Evolutionary conservation across 2,329 filamentous ascomycete species (phyloP), one percentile per base, ranked within the genome.

Genomic region (Aulographum hederae): DNA sequence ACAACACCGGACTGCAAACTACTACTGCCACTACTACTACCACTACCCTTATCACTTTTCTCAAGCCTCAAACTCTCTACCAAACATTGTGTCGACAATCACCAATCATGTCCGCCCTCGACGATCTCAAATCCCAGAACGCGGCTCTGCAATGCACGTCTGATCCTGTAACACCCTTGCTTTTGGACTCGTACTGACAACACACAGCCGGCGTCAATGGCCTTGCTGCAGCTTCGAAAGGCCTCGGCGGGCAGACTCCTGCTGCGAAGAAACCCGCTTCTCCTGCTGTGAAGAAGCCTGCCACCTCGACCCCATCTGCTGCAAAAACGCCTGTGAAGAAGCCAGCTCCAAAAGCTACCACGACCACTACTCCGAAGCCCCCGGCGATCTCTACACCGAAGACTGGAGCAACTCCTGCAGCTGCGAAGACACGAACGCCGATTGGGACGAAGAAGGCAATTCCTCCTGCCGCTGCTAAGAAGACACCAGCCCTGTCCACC

Each of bases 81-180:
- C n/a, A n/a, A n/a, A n/a, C n/a, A n/a, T n/a, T n/a, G n/a, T n/a
- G n/a, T n/a, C n/a, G n/a, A n/a, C n/a, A n/a, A n/a, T n/a, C n/a
- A n/a, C n/a, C 21, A 25, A 36, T 17, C 29, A 41, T 41, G 38
- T 37, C 39, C 15, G 26, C 36, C 6, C 32, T 56, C 16, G 47
- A 53, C 19, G 44, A 54, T 8, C 40, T 57, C 30, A 57, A 57
- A 44, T 46, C 56, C 41, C 54, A 57, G 39, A 54, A 54, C 34
- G 48, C 46, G 36, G 50, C 48, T 14, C 46, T 58, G 21, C 48
- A 57, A 45, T 46, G 56, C 57, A 42, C 35, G 51, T 39, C 13
- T 8, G 11, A 8, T 3, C 17, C 6, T 19, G 3, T 29, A 26
- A 28, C 8, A n/a, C 14, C 5, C 13, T 26, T 28, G 32, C 32